phyloP scores from a whole-genome alignment of 805 yeast species.

The Saccharomycopsis sp. region DNA sequence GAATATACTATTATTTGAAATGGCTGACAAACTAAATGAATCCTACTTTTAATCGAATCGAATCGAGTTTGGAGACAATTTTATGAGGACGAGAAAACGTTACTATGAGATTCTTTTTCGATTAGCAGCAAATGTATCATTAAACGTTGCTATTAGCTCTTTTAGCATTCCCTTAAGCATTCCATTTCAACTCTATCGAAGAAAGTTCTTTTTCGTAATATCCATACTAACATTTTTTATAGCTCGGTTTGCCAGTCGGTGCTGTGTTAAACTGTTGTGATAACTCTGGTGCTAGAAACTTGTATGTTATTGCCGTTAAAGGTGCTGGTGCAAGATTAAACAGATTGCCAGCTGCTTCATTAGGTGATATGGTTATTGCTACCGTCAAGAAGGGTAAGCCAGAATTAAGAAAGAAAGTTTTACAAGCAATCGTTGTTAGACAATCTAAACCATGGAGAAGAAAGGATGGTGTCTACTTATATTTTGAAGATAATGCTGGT shows the following conservation, averaged over 20 bases:
- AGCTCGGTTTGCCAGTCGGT: constrained; percentile 99
- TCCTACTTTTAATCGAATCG: no score
- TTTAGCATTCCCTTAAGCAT: no score
- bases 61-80: no score
- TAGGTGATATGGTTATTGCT: constrained; percentile 99
- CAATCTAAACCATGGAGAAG: constrained; percentile 99
- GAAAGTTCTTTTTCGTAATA: no score
- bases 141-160: no score
- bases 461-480: constrained; percentile 98
- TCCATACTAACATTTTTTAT: constrained; percentile 19
- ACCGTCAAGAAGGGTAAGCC: constrained; percentile 99
- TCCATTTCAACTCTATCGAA: no score
- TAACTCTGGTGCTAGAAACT: constrained; percentile 99
- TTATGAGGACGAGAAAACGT: no score
- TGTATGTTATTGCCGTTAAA: constrained; percentile 97
- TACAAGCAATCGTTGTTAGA: constrained; percentile 99
- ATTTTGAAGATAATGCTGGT: constrained; percentile 99
- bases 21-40: no score
- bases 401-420: constrained; percentile 99
- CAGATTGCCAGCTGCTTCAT: constrained; percentile 99
- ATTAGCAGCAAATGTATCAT: no score
- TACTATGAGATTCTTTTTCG: no score
- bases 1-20: no score
- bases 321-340: constrained; percentile 99
- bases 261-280: constrained; percentile 99